These are phyloP conservation scores for Papilionanthe hybrid DNA, from an alignment of 116 monocot species.

Conservation along the genomic window DNA sequence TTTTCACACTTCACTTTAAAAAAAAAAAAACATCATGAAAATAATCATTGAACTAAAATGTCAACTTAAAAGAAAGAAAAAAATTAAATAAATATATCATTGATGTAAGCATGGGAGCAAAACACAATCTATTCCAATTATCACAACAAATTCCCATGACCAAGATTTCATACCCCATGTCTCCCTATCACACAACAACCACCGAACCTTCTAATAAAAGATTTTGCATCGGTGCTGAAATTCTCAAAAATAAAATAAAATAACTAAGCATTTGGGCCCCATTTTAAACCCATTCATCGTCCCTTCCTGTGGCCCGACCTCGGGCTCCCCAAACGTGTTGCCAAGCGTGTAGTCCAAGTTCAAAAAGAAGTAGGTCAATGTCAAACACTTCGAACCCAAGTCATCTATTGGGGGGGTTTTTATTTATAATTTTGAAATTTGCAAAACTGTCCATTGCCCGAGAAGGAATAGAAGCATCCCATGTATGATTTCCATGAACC, in stretches of 20 bases:
- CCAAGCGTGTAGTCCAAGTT: slow-evolving; percentile 27
- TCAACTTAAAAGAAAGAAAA: too few species aligned
- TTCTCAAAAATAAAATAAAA: not conserved
- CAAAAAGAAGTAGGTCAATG: slow-evolving; percentile 4
- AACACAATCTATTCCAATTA: too few species aligned
- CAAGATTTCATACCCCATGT: slow-evolving; percentile 29
- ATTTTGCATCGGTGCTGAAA: not conserved
- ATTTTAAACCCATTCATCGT: slow-evolving; percentile 10
- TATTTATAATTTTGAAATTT: not conserved
- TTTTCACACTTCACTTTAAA: too few species aligned
- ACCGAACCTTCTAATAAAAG: slow-evolving; percentile 37
- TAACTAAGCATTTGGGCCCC: not conserved
- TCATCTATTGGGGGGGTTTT: not conserved
- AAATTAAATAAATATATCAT: too few species aligned
- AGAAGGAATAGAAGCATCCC: not conserved
- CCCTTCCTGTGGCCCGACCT: slow-evolving; percentile 17
- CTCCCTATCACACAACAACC: slow-evolving; percentile 21
- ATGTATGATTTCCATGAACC: not conserved
- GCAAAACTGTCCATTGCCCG: not conserved
- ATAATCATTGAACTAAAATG: too few species aligned
- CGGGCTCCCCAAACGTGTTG: not conserved
- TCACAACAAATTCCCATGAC: slow-evolving; percentile 2
- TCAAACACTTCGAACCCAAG: slow-evolving; percentile 48
- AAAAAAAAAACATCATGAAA: too few species aligned
- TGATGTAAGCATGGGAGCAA: too few species aligned